These are phyloP conservation scores for Pleurotus platypus DNA, from an alignment of 768 basidiomycete species.

Conservation along the genomic window DNA sequence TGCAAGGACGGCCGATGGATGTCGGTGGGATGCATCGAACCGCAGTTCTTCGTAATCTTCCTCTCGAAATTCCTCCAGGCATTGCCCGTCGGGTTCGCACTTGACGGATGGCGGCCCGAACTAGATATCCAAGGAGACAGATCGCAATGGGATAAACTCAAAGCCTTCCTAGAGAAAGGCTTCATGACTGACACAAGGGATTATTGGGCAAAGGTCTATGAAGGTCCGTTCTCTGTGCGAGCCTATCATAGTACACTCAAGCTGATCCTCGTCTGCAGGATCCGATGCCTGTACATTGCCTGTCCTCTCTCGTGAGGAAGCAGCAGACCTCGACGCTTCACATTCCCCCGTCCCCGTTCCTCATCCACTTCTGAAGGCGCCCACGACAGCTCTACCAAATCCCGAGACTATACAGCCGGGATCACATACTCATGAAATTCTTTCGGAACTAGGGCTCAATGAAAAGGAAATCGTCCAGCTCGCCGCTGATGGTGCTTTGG, in stretches of 20 bases:
- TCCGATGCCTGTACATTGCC: slow-evolving; percentile 73
- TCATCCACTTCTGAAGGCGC: slow-evolving; percentile 44
- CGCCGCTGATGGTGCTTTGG: slow-evolving; percentile 44
- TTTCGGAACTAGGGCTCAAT: slow-evolving; percentile 49
- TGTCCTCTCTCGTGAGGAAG: slow-evolving; percentile 63
- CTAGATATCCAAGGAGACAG: slow-evolving; percentile 38
- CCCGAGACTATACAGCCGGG: slow-evolving; percentile 39
- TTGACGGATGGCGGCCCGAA: slow-evolving; percentile 54
- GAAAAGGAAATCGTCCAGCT: slow-evolving; percentile 35
- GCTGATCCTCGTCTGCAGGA: slow-evolving; percentile 29
- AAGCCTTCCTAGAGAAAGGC: slow-evolving; percentile 56
- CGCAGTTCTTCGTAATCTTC: slow-evolving; percentile 65
- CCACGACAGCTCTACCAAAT: slow-evolving; percentile 8
- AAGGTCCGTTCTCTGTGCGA: slow-evolving; percentile 37
- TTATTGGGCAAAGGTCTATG: slow-evolving; percentile 67
- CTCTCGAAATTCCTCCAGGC: slow-evolving; percentile 49
- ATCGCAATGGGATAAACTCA: slow-evolving; percentile 55
- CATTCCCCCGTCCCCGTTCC: slow-evolving; percentile 40
- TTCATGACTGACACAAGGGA: slow-evolving; percentile 60
- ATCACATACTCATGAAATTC: slow-evolving; percentile 48
- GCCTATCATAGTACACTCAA: no score
- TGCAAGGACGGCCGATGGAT: slow-evolving; percentile 75
- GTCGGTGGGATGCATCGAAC: slow-evolving; percentile 74
- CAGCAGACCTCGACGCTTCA: slow-evolving; percentile 36
- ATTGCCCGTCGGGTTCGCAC: slow-evolving; percentile 40